These are phyloP conservation scores for Xylariomycetidae sp. DNA, from an alignment of 2,329 filamentous ascomycete species.

Conservation along the genomic window DNA sequence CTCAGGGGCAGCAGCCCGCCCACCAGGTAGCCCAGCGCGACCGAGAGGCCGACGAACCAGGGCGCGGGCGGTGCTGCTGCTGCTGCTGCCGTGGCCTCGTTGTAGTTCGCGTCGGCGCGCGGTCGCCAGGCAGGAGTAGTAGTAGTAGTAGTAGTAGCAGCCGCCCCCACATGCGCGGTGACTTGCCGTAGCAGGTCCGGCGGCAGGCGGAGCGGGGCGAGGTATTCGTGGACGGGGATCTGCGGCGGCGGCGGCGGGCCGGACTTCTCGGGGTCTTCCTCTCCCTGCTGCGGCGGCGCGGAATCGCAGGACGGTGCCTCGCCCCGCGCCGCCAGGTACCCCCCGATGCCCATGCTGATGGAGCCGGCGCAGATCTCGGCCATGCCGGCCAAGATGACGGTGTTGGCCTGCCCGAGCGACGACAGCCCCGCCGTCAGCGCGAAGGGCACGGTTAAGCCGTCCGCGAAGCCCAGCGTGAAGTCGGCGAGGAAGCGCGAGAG, in stretches of 20 bases:
- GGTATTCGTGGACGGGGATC: slow-evolving; percentile 15
- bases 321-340: slow-evolving; percentile 61
- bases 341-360: slow-evolving; percentile 73
- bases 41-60: slow-evolving; percentile 55
- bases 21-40: slow-evolving; percentile 63
- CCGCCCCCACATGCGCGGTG: slow-evolving; percentile 15
- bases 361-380: slow-evolving; percentile 71
- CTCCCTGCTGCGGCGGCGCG: background rate
- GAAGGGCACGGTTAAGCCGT: slow-evolving; percentile 75
- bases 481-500: slow-evolving; percentile 44
- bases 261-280: slow-evolving; percentile 30
- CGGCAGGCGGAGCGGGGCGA: slow-evolving; percentile 19
- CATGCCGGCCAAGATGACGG: slow-evolving; percentile 66
- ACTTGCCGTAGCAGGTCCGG: slow-evolving; percentile 18
- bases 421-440: slow-evolving; percentile 70
- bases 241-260: background rate
- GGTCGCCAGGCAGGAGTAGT: slow-evolving; percentile 6
- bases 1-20: slow-evolving; percentile 66
- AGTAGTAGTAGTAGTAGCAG: too few species aligned
- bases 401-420: slow-evolving; percentile 55
- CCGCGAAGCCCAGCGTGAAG: slow-evolving; percentile 69
- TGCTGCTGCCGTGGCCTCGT: slow-evolving; percentile 30
- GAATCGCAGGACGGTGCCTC: slow-evolving; percentile 28
- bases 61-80: slow-evolving; percentile 28
- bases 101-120: slow-evolving; percentile 1